These are phyloP conservation scores for Neonectria ditissima DNA, from an alignment of 2,329 filamentous ascomycete species.

Conservation along the genomic window DNA sequence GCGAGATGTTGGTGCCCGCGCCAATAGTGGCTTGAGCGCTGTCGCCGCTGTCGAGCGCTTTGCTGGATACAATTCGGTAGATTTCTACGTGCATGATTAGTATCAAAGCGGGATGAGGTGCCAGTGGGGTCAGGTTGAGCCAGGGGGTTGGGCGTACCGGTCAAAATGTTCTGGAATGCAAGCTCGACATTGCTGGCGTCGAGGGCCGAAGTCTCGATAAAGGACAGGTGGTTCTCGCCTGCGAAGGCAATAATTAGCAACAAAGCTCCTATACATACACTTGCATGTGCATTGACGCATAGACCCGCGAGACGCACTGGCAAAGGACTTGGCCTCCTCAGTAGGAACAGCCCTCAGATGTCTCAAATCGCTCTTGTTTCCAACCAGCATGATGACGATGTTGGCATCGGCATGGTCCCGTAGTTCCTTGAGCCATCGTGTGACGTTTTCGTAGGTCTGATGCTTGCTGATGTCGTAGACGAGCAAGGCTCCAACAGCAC, in stretches of 20 bases:
- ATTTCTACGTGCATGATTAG: conserved; percentile 75
- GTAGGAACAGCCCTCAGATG: conserved; percentile 97
- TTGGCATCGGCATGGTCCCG: conserved; percentile 98
- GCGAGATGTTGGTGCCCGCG: conserved; percentile 84
- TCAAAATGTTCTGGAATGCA: conserved; percentile 99
- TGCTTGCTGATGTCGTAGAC: conserved; percentile 99
- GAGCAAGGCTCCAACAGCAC: conserved; percentile 94
- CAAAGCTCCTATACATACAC: conserved; percentile 6
- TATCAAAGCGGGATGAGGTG: conserved; percentile 14
- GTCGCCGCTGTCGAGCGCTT: conserved; percentile 92
- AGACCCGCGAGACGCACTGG: conserved; percentile 70
- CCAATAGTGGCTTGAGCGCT: conserved; percentile 82
- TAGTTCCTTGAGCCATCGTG: conserved; percentile 98
- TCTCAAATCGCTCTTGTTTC: conserved; percentile 99
- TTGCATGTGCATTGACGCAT: conserved; percentile 16
- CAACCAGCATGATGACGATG: conserved; percentile 99
- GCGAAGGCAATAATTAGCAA: conserved; percentile 34
- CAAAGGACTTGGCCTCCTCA: conserved; percentile 97
- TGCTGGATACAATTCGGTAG: conserved; percentile 98
- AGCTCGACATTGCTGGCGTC: conserved; percentile 99
- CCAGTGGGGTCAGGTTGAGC: neutral
- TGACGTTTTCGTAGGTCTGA: conserved; percentile 99
- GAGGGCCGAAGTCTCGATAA: conserved; percentile 98
- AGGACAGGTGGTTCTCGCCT: conserved; percentile 98
- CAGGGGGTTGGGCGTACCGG: conserved; percentile 70